These are phyloP conservation scores for Aspergillus terreus DNA, from an alignment of 2,329 filamentous ascomycete genomes.

Conservation along the genomic window DNA sequence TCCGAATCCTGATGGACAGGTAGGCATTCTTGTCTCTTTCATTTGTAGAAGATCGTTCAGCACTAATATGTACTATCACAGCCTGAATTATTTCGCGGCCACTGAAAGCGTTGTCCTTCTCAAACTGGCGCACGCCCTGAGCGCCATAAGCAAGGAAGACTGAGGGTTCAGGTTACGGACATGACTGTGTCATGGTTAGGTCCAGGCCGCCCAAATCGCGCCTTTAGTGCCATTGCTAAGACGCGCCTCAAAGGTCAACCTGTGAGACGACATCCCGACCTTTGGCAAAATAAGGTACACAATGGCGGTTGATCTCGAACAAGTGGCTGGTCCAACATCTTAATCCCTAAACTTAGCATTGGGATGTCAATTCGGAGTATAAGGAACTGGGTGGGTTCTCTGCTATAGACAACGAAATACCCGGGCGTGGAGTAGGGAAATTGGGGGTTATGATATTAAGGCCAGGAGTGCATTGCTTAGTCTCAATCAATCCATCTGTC, in stretches of 20 bases:
- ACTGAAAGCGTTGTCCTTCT: conserved; percentile 94
- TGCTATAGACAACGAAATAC: conserved; percentile 1
- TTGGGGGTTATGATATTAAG: neutral
- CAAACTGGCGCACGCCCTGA: conserved; percentile 57
- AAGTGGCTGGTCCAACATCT: neutral
- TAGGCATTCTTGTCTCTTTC: conserved; percentile 18
- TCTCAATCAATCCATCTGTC: too few relatives aligned
- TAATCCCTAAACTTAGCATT: neutral
- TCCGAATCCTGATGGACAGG: conserved; percentile 91
- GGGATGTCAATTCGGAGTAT: conserved; percentile 1
- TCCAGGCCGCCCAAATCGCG: too few relatives aligned
- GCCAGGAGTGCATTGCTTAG: neutral
- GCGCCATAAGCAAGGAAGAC: conserved; percentile 41
- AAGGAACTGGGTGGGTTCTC: conserved; percentile 1
- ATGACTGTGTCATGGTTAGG: too few relatives aligned
- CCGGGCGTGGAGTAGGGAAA: conserved; percentile 6
- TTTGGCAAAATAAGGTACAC: neutral
- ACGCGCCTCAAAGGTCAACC: too few relatives aligned
- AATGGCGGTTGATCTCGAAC: neutral
- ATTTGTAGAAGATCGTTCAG: too few relatives aligned
- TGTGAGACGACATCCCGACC: too few relatives aligned
- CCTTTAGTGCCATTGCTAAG: too few relatives aligned
- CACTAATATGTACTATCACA: conserved; percentile 9
- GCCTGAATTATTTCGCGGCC: conserved; percentile 89
- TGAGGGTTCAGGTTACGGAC: conserved; percentile 17